Evolutionary conservation across 345 rosid species (phyloP).

Genomic region (Psidium friedrichsthalianum): DNA sequence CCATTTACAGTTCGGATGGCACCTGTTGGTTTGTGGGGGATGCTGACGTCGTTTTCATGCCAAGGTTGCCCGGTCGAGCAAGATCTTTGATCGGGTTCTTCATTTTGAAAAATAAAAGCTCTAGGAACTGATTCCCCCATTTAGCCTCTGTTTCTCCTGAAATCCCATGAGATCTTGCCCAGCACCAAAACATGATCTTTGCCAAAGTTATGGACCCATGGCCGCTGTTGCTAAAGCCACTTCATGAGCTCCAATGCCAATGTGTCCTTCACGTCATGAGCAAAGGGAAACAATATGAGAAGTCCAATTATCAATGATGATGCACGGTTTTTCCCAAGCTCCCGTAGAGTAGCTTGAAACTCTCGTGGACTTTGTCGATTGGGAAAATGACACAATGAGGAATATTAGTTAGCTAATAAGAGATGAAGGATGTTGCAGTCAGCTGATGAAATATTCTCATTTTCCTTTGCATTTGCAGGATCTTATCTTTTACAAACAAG

Average conservation of each 20-base stretch:
- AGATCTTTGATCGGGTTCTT: slow-evolving; percentile 68
- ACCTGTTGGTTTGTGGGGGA: slow-evolving; percentile 80
- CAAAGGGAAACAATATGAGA: too few relatives aligned
- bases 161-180: slow-evolving; percentile 89
- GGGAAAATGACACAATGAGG: too few relatives aligned
- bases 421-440: too few relatives aligned
- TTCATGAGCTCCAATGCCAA: slow-evolving; percentile 43
- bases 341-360: too few relatives aligned
- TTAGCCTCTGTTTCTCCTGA: slow-evolving; percentile 39
- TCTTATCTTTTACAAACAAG: neutral
- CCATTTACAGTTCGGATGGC: slow-evolving; percentile 66
- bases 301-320: too few relatives aligned
- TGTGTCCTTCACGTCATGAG: slow-evolving; percentile 43
- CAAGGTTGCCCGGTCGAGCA: slow-evolving; percentile 84
- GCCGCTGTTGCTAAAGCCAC: slow-evolving; percentile 48
- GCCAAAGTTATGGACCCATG: slow-evolving; percentile 49
- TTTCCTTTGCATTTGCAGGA: too few relatives aligned
- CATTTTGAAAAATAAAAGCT: slow-evolving; percentile 64
- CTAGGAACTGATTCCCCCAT: slow-evolving; percentile 80
- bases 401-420: too few relatives aligned
- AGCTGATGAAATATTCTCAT: too few relatives aligned
- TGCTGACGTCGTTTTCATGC: slow-evolving; percentile 63
- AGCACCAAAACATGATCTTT: slow-evolving; percentile 75
- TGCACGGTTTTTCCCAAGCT: too few relatives aligned
- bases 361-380: too few relatives aligned